phyloP scores from a whole-genome alignment of 192 early-diverging fungal genomes.

The Dispira simplex region DNA sequence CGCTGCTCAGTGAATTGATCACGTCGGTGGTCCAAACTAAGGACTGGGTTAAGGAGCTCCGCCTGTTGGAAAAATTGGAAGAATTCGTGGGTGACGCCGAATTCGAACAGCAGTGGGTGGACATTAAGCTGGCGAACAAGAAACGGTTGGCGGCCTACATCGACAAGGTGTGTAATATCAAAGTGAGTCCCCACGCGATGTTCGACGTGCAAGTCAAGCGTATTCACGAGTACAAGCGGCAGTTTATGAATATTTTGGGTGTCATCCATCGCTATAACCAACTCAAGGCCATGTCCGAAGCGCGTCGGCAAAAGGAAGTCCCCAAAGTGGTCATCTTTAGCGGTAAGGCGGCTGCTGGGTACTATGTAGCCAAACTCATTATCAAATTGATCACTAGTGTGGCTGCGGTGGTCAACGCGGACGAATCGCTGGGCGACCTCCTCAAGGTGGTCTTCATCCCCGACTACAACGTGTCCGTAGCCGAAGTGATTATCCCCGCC shows the following conservation, averaged over 20 bases:
- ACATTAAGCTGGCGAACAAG: slow-evolving; percentile 86
- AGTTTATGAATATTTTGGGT: slow-evolving; percentile 95
- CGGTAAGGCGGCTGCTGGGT: slow-evolving; percentile 95
- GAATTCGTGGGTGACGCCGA: slow-evolving; percentile 36
- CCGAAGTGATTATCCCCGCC: slow-evolving; percentile 91
- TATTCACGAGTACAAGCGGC: slow-evolving; percentile 99
- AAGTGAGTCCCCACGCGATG: slow-evolving; percentile 70
- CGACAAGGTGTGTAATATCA: slow-evolving; percentile 42
- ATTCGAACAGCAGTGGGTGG: slow-evolving; percentile 79
- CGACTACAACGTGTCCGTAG: slow-evolving; percentile 97
- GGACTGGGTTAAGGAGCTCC: slow-evolving; percentile 64
- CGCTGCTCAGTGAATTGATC: slow-evolving; percentile 67
- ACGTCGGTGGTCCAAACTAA: slow-evolving; percentile 57
- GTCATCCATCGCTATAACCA: slow-evolving; percentile 88
- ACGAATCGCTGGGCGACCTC: slow-evolving; percentile 58
- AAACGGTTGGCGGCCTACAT: slow-evolving; percentile 76
- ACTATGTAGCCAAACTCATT: slow-evolving; percentile 96
- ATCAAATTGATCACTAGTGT: slow-evolving; percentile 99
- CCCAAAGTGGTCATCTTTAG: slow-evolving; percentile 89
- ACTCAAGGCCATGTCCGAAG: slow-evolving; percentile 63
- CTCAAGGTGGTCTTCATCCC: slow-evolving; percentile 96
- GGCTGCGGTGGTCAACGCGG: slow-evolving; percentile 74
- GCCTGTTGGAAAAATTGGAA: slow-evolving; percentile 48
- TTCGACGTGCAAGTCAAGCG: slow-evolving; percentile 98
- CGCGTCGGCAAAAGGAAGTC: slow-evolving; percentile 39